Conservation (phyloP, 2,329 filamentous ascomycete species). For the Colletotrichum sansevieriae region DNA sequence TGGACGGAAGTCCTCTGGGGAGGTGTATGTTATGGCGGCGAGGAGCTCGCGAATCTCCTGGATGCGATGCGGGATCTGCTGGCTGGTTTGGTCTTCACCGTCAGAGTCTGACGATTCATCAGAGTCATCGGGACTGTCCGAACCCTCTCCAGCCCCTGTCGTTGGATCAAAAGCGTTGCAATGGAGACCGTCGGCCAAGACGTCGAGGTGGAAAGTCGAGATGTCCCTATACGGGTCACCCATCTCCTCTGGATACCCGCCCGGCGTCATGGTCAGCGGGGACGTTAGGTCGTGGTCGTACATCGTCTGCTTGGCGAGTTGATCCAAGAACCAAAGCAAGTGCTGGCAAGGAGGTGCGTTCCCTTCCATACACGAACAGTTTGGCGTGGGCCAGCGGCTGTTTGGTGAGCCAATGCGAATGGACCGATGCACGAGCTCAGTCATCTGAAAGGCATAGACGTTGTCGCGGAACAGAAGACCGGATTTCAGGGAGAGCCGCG, state of each 20-base stretch:
- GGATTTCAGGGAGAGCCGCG: constrained; percentile 63
- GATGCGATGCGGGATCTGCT: constrained; percentile 54
- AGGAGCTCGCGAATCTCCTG: constrained; percentile 66
- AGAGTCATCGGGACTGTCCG: constrained; percentile 41
- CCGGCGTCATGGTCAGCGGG: constrained; percentile 57
- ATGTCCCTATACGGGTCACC: constrained; percentile 64
- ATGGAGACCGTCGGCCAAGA: constrained; percentile 66
- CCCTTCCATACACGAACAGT: constrained; percentile 59
- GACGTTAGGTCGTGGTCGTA: constrained; percentile 53
- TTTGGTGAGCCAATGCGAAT: constrained; percentile 61
- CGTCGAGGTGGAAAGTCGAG: constrained; percentile 63
- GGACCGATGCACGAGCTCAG: constrained; percentile 65
- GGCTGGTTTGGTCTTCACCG: constrained; percentile 43
- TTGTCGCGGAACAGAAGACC: constrained; percentile 60
- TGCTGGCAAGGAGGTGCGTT: constrained; percentile 61
- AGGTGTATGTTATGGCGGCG: constrained; percentile 52
- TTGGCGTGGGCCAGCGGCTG: constrained; percentile 56
- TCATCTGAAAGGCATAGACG: constrained; percentile 69
- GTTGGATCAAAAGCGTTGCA: constrained; percentile 55
- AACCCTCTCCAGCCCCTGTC: constrained; percentile 42
- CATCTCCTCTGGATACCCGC: constrained; percentile 61
- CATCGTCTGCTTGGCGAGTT: constrained; percentile 62
- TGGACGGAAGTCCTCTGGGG: constrained; percentile 58
- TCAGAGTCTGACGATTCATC: constrained; percentile 47
- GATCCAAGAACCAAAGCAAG: constrained; percentile 67